A percentile compares a stretch with the other conserved stretches of the same genome.
phyloP scores from a whole-genome alignment of 2,329 filamentous ascomycete species.

The Xylariomycetidae sp. region DNA sequence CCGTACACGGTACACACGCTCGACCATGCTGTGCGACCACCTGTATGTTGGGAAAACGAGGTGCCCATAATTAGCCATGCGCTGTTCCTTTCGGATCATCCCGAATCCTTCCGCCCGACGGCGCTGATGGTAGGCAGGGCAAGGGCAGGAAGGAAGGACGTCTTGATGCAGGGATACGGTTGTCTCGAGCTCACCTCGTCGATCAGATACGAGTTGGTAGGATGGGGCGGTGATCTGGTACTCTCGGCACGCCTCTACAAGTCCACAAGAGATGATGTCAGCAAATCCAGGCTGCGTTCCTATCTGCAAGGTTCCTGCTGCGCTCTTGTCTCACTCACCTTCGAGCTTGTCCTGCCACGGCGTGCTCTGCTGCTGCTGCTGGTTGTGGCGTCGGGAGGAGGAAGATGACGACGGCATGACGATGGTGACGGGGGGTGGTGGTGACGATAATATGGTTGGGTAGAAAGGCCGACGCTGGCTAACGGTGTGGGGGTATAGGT shows the following conservation, averaged over 20 bases:
- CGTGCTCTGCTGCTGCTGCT: constrained; percentile 16
- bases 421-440: too few relatives aligned
- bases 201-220: constrained; percentile 70
- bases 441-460: too few relatives aligned
- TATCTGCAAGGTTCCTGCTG: constrained; percentile 3
- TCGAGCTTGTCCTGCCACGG: constrained; percentile 55
- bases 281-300: neutral
- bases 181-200: constrained; percentile 52
- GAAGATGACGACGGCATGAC: too few relatives aligned
- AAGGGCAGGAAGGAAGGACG: constrained; percentile 5
- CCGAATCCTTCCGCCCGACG: too few relatives aligned
- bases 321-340: constrained; percentile 34
- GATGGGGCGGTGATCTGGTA: constrained; percentile 50
- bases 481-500: too few relatives aligned
- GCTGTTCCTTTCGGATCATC: too few relatives aligned
- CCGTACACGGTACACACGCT: constrained; percentile 71
- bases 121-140: neutral
- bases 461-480: too few relatives aligned
- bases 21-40: constrained; percentile 88
- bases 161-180: constrained; percentile 2
- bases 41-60: too few relatives aligned
- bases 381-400: too few relatives aligned
- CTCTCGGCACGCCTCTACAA: constrained; percentile 52
- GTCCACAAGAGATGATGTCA: constrained; percentile 8
- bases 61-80: too few relatives aligned